Conservation (phyloP, 495 filamentous ascomycete species). For the Extremus antarcticus region DNA sequence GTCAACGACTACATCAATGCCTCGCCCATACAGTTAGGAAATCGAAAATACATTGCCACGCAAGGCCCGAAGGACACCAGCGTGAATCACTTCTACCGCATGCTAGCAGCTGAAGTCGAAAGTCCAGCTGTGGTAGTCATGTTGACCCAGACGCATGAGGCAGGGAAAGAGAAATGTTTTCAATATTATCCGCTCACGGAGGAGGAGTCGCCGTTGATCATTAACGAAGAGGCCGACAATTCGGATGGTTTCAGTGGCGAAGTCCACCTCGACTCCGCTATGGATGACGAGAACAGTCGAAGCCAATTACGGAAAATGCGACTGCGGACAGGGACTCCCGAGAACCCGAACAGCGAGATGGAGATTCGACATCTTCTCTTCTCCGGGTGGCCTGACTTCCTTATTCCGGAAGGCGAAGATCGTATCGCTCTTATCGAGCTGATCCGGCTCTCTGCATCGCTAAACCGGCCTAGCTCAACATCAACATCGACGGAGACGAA, state of each 20-base stretch:
- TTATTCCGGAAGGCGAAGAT: constrained; percentile 71
- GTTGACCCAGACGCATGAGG: constrained; percentile 84
- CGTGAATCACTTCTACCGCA: constrained; percentile 81
- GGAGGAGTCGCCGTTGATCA: constrained; percentile 8
- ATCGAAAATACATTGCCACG: constrained; percentile 55
- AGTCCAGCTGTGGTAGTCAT: constrained; percentile 83
- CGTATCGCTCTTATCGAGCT: constrained; percentile 67
- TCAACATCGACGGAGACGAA: constrained; percentile 6
- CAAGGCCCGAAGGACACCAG: constrained; percentile 66
- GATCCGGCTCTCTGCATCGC: constrained; percentile 58
- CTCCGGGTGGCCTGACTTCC: constrained; percentile 88
- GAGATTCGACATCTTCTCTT: constrained; percentile 85
- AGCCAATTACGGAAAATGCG: constrained; percentile 13
- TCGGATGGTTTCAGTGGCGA: constrained; percentile 46
- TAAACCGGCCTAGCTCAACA: constrained; percentile 45
- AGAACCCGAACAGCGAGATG: constrained; percentile 30
- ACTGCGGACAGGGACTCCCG: not conserved
- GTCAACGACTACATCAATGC: constrained; percentile 93
- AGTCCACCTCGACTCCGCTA: constrained; percentile 41
- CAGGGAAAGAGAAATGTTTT: constrained; percentile 75
- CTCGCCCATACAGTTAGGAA: constrained; percentile 63
- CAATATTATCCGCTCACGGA: constrained; percentile 68
- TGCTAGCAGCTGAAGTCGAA: constrained; percentile 68
- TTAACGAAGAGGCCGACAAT: constrained; percentile 37
- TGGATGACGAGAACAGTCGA: constrained; percentile 4